Evolutionary conservation across 768 basidiomycete genomes (phyloP).

Genomic region (Erythrobasidium yunnanense): DNA sequence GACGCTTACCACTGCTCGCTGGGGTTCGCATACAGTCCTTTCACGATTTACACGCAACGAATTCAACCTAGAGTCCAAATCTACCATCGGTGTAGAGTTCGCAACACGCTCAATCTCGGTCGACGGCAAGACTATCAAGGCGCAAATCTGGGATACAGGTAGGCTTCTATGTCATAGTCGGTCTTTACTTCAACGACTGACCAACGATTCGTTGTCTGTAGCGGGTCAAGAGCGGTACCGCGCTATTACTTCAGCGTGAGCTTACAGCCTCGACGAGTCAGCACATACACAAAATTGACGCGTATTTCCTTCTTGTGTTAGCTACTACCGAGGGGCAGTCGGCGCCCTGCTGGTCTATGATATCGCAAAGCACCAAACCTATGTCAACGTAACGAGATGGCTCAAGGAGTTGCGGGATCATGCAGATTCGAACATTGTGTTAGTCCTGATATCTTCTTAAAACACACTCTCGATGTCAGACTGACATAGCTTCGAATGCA

Average conservation of each 20-base stretch:
- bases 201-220: slow-evolving; percentile 40
- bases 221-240: slow-evolving; percentile 96
- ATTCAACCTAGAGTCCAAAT: slow-evolving; percentile 98
- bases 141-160: slow-evolving; percentile 99
- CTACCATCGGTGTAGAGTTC: slow-evolving; percentile 98
- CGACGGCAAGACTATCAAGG: slow-evolving; percentile 94
- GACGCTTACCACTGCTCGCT: too few relatives aligned
- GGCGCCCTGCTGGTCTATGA: slow-evolving; percentile 88
- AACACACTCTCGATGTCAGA: not conserved
- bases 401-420: slow-evolving; percentile 94
- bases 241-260: slow-evolving; percentile 82
- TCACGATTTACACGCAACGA: slow-evolving; percentile 99
- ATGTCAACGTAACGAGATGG: slow-evolving; percentile 88
- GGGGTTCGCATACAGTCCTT: slow-evolving; percentile 60
- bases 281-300: not conserved
- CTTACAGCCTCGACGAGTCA: not conserved
- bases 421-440: slow-evolving; percentile 47
- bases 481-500: slow-evolving; percentile 56
- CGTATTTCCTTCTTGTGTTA: slow-evolving; percentile 39
- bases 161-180: slow-evolving; percentile 38
- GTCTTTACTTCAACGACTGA: not conserved
- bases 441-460: not conserved
- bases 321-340: slow-evolving; percentile 94
- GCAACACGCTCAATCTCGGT: slow-evolving; percentile 89
- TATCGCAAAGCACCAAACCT: slow-evolving; percentile 81